These are phyloP conservation scores for Jacaranda mimosifolia DNA, from an alignment of 257 asterid species.

Conservation along the genomic window DNA sequence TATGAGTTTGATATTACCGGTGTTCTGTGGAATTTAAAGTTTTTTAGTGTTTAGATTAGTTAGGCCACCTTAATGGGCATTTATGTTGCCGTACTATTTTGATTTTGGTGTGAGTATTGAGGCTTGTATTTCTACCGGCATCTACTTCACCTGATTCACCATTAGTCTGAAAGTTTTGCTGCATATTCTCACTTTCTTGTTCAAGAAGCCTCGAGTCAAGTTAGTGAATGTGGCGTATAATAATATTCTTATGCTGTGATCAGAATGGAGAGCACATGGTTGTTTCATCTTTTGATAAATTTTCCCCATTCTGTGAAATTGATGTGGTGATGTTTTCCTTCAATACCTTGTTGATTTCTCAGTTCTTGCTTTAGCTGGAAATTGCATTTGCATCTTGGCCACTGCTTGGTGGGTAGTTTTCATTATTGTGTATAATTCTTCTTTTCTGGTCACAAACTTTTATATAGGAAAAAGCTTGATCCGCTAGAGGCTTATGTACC, in stretches of 20 bases:
- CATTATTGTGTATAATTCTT: neutral
- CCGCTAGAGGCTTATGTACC: conserved; percentile 93
- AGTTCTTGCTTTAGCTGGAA: neutral
- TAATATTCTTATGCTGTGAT: neutral
- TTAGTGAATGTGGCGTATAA: neutral
- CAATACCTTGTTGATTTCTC: no score
- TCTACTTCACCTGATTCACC: no score
- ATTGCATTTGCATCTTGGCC: neutral
- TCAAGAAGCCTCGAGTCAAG: neutral
- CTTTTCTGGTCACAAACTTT: conserved; percentile 5
- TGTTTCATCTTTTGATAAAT: no score
- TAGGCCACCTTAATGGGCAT: no score
- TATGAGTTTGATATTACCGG: no score
- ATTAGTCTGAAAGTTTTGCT: neutral
- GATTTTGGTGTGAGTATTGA: no score
- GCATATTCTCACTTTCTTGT: conserved; percentile 8
- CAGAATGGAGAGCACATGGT: no score
- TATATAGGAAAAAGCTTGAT: conserved; percentile 89
- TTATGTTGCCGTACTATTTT: neutral
- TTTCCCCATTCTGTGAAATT: no score
- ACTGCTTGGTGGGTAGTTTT: neutral
- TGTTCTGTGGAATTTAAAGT: no score
- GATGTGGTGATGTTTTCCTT: no score
- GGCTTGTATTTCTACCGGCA: no score
- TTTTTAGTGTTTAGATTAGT: no score